A percentile compares a stretch with the other conserved stretches of the same genome.
Evolutionary conservation across 148 eudicot genomes (phyloP).

Genomic region (Amaranthus hypochondriacus): DNA sequence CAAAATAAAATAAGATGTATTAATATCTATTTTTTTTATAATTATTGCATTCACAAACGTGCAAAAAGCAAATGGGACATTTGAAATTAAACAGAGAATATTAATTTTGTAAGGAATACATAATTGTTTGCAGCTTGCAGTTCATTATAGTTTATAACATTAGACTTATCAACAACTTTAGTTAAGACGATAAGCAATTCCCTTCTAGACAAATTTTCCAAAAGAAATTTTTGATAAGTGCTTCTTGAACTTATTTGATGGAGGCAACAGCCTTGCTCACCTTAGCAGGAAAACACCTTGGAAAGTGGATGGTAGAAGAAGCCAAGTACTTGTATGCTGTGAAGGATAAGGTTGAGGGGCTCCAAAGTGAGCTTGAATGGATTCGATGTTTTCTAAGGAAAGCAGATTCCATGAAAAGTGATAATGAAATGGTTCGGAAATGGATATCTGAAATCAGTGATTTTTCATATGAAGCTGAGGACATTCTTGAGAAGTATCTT

Average conservation of each 20-base stretch:
- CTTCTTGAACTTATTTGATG: not conserved
- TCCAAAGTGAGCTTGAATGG: slow-evolving; percentile 13
- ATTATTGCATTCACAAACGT: no score
- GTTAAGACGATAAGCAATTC: no score
- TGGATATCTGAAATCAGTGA: slow-evolving; percentile 7
- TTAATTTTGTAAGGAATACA: no score
- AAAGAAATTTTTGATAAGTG: no score
- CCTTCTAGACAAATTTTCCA: no score
- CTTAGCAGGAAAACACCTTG: not conserved
- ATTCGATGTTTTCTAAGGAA: slow-evolving; percentile 1
- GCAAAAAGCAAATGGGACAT: no score
- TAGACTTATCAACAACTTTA: no score
- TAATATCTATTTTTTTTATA: no score
- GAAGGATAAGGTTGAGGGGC: slow-evolving; percentile 4
- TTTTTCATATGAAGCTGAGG: slow-evolving; percentile 14
- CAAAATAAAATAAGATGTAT: no score
- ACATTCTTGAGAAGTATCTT: slow-evolving; percentile 7
- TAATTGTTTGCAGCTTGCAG: no score
- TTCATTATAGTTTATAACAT: no score
- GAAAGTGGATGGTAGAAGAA: slow-evolving; percentile 10
- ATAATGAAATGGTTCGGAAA: slow-evolving; percentile 4
- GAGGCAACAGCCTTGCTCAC: not conserved
- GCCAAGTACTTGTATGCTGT: not conserved
- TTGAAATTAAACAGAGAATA: no score
- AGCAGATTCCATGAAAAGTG: not conserved